Evolutionary conservation across 257 asterid genomes (phyloP).

Genomic region (Jaltomata sinuosa): DNA sequence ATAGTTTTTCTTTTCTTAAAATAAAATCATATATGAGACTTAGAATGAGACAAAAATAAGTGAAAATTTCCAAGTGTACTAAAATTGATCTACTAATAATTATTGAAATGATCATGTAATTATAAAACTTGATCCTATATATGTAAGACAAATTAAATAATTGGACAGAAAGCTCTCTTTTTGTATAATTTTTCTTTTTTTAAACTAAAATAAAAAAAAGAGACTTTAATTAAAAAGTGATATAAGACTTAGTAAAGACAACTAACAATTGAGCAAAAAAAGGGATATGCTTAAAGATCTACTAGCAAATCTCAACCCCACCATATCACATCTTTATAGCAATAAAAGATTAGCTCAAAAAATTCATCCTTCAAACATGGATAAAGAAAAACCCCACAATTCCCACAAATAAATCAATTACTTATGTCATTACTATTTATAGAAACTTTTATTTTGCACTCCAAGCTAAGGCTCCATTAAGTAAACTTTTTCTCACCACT

Average conservation of each 20-base stretch:
- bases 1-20: no score
- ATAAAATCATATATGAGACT: background rate
- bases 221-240: background rate
- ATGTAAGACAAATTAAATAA: background rate
- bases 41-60: background rate
- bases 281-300: constrained; percentile 14
- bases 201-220: background rate
- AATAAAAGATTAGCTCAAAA: background rate
- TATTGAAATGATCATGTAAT: background rate
- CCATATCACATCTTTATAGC: background rate
- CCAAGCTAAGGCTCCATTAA: background rate
- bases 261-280: constrained; percentile 1
- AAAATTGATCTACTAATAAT: background rate
- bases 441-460: background rate
- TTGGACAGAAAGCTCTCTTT: background rate
- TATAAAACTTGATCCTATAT: background rate
- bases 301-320: constrained; percentile 1
- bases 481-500: background rate
- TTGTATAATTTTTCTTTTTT: background rate
- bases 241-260: constrained; percentile 4
- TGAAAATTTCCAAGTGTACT: background rate
- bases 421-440: background rate
- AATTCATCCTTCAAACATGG: constrained; percentile 1
- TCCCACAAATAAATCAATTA: background rate
- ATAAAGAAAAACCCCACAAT: background rate